A percentile compares a stretch with the other conserved stretches of the same genome.
Conservation (phyloP, 371 early-diverging fungal genomes). For the Mortierella sp. region DNA sequence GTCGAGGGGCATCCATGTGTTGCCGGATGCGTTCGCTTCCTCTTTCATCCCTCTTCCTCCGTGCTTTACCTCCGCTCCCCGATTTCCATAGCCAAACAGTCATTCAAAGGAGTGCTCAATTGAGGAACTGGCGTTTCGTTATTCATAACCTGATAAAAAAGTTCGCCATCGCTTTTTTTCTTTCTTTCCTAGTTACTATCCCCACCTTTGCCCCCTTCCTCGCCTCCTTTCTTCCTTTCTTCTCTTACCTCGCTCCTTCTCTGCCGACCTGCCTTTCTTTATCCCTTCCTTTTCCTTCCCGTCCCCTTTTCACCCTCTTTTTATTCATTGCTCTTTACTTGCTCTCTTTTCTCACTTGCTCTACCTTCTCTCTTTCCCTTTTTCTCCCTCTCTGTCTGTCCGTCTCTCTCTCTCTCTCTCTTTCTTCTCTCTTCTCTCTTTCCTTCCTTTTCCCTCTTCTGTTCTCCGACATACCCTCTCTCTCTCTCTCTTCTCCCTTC, state of each 20-base stretch:
- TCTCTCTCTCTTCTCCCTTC: neutral
- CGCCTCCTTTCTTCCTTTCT: neutral
- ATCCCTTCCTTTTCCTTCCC: conserved; percentile 4
- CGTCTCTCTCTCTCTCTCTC: conserved; percentile 10
- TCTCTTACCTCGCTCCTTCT: conserved; percentile 10
- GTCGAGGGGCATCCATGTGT: neutral
- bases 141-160: conserved; percentile 23
- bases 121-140: too few species aligned
- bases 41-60: neutral
- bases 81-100: neutral
- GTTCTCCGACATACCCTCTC: conserved; percentile 6
- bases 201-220: neutral
- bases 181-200: neutral
- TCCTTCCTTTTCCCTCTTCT: neutral
- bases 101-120: too few species aligned
- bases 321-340: conserved; percentile 4
- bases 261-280: neutral
- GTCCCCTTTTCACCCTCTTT: conserved; percentile 1
- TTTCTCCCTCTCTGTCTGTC: conserved; percentile 5
- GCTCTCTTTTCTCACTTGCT: neutral
- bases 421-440: neutral
- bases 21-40: neutral
- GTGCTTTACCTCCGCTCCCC: neutral
- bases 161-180: neutral
- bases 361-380: neutral